These are phyloP conservation scores for Coniella lustricola DNA, from an alignment of 2,329 filamentous ascomycete genomes.

Conservation along the genomic window DNA sequence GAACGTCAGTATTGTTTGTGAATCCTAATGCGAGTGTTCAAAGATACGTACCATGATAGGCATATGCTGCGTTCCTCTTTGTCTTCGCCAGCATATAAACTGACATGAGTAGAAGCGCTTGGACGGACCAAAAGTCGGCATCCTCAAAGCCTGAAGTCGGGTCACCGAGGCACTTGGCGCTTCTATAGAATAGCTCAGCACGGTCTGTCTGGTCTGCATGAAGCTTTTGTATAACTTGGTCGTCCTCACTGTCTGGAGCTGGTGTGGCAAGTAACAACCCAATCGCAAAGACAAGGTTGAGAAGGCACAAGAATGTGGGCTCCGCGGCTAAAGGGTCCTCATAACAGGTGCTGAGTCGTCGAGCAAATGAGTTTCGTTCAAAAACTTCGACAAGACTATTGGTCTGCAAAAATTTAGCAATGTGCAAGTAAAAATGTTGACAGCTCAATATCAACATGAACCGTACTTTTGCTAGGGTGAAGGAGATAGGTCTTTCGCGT, in stretches of 20 bases:
- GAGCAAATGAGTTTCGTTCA: constrained; percentile 42
- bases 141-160: constrained; percentile 48
- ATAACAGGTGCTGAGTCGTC: constrained; percentile 46
- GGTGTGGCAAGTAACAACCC: constrained; percentile 53
- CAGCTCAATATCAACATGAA: too few species aligned
- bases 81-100: constrained; percentile 57
- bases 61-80: constrained; percentile 56
- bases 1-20: background rate
- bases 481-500: too few species aligned
- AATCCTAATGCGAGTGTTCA: background rate
- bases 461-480: too few species aligned
- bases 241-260: constrained; percentile 40
- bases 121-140: constrained; percentile 58
- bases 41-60: constrained; percentile 46
- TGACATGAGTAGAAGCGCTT: constrained; percentile 56
- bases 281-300: constrained; percentile 57
- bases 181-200: constrained; percentile 57
- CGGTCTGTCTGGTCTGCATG: constrained; percentile 39
- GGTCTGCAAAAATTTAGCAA: constrained; percentile 34
- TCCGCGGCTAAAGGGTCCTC: constrained; percentile 42
- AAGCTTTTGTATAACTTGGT: constrained; percentile 43
- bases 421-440: too few species aligned
- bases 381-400: constrained; percentile 56
- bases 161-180: constrained; percentile 46
- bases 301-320: constrained; percentile 47